Conservation (phyloP, 192 early-diverging fungal genomes). For the Jimgerdemannia flammicorona region DNA sequence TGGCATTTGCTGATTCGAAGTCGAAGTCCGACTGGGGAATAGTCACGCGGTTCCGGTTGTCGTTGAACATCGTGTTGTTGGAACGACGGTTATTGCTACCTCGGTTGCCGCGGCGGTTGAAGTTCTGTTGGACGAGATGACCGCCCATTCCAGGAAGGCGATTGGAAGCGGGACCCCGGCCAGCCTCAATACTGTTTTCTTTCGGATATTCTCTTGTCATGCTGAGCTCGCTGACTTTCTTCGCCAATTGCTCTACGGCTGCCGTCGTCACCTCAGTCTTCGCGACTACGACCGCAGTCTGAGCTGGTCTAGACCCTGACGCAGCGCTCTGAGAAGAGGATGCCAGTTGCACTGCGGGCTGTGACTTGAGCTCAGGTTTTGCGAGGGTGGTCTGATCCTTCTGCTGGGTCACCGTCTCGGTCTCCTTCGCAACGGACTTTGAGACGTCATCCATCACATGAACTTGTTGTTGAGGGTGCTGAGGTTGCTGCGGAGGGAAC, state of each 20-base stretch:
- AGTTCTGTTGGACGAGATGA: conserved; percentile 32
- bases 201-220: conserved; percentile 16
- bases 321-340: neutral
- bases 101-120: conserved; percentile 31
- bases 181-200: conserved; percentile 6
- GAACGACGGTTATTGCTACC: conserved; percentile 9
- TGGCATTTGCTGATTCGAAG: conserved; percentile 93
- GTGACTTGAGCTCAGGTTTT: conserved; percentile 6
- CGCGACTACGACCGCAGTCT: neutral
- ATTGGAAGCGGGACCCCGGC: conserved; percentile 31
- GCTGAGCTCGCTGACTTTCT: conserved; percentile 49
- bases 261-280: conserved; percentile 33
- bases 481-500: conserved; percentile 13
- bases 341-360: neutral
- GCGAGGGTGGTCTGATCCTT: conserved; percentile 1
- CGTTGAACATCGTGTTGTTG: conserved; percentile 32
- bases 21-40: conserved; percentile 86
- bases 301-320: neutral
- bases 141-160: conserved; percentile 52
- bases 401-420: neutral
- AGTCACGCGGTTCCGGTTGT: conserved; percentile 33
- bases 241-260: conserved; percentile 51
- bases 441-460: neutral
- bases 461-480: neutral
- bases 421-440: neutral